These are phyloP conservation scores for Ustilago vetiveriae DNA, from an alignment of 1,284 basidiomycete genomes.

Conservation along the genomic window DNA sequence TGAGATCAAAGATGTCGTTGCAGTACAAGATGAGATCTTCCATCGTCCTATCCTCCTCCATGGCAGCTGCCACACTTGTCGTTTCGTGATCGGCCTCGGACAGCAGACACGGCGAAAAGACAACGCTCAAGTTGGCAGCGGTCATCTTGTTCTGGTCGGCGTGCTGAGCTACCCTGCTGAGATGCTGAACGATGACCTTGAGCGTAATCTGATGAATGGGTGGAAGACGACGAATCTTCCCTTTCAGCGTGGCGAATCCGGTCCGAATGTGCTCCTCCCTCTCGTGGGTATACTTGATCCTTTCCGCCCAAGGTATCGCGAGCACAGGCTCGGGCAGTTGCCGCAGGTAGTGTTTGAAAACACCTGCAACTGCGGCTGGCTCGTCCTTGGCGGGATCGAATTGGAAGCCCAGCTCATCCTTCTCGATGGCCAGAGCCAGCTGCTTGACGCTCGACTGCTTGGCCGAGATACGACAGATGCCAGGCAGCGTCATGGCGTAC, in stretches of 20 bases:
- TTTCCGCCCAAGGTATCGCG: constrained; percentile 81
- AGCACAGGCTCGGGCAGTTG: constrained; percentile 94
- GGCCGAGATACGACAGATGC: constrained; percentile 76
- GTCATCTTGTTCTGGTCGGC: constrained; percentile 92
- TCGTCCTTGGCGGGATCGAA: constrained; percentile 83
- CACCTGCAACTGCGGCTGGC: constrained; percentile 84
- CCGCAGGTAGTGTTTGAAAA: constrained; percentile 91
- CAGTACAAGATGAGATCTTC: constrained; percentile 61
- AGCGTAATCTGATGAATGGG: constrained; percentile 88
- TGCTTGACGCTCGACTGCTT: constrained; percentile 84
- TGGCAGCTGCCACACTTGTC: constrained; percentile 58
- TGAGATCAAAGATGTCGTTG: constrained; percentile 57
- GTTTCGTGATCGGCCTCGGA: constrained; percentile 59
- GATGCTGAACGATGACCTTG: constrained; percentile 85
- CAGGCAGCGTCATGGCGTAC: constrained; percentile 70
- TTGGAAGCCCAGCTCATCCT: constrained; percentile 83
- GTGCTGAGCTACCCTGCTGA: constrained; percentile 78
- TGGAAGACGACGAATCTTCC: constrained; percentile 69
- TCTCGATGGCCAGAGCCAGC: constrained; percentile 88
- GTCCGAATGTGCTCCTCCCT: constrained; percentile 73
- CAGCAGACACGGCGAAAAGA: constrained; percentile 64
- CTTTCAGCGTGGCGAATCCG: constrained; percentile 62
- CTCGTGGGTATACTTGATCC: constrained; percentile 70
- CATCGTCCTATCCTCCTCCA: constrained; percentile 64
- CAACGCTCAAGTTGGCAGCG: constrained; percentile 71